Conservation (phyloP, 108 stramenopile genomes). For the Nannochloropsis oceanica region DNA sequence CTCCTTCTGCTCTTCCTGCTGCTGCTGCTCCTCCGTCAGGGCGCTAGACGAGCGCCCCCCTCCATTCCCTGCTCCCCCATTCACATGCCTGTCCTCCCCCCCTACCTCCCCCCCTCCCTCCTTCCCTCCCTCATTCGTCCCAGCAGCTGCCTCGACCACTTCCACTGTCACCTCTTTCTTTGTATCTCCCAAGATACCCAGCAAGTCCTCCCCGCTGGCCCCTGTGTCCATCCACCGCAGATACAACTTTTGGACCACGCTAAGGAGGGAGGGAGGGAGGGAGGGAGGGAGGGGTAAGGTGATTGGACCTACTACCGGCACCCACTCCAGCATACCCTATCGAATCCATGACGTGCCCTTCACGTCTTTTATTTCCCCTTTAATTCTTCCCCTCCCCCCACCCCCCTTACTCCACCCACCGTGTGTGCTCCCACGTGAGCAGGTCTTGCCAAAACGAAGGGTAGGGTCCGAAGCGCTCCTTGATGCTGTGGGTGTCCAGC, state of each 20-base stretch:
- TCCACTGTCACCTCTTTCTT: background rate
- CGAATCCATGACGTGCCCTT: too few relatives aligned
- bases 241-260: background rate
- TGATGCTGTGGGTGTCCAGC: background rate
- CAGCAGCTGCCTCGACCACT: background rate
- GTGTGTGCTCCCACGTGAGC: background rate
- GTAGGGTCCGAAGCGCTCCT: slow-evolving; percentile 7
- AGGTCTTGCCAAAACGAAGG: slow-evolving; percentile 13
- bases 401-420: background rate
- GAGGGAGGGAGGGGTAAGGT: background rate
- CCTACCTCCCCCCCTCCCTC: background rate
- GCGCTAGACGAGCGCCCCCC: background rate
- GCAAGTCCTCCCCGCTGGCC: background rate
- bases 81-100: background rate
- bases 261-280: background rate
- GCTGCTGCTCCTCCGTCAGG: background rate
- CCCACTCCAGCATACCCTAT: background rate
- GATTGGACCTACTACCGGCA: background rate
- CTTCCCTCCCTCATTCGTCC: background rate
- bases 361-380: too few relatives aligned
- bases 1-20: background rate
- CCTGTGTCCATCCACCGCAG: background rate
- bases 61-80: background rate
- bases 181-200: background rate
- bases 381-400: background rate